Percentiles rank a stretch among this genome's conserved stretches.
Conservation (phyloP, 2,329 filamentous ascomycete genomes). For the Arachnomyces sp. region DNA sequence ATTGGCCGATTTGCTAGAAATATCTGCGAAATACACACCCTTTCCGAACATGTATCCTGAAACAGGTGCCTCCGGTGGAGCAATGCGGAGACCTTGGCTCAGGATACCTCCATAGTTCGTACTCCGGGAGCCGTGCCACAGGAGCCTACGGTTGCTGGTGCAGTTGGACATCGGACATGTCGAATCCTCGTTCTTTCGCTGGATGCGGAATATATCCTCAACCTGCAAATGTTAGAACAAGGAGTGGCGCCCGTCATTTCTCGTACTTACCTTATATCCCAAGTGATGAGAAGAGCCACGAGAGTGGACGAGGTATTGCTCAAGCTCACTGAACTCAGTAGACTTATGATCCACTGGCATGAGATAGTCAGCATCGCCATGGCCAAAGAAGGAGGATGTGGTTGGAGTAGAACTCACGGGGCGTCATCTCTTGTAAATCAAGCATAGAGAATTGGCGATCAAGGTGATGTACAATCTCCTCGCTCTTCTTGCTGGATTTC, state of each 20-base stretch:
- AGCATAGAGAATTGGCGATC: slow-evolving; percentile 67
- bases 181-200: slow-evolving; percentile 62
- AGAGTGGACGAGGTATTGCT: slow-evolving; percentile 58
- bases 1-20: slow-evolving; percentile 63
- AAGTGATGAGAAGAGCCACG: slow-evolving; percentile 58
- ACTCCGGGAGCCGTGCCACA: slow-evolving; percentile 79
- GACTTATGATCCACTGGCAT: slow-evolving; percentile 44
- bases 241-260: not conserved
- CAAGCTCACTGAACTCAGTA: slow-evolving; percentile 57
- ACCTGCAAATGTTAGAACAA: slow-evolving; percentile 34
- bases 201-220: slow-evolving; percentile 72
- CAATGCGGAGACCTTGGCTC: slow-evolving; percentile 80
- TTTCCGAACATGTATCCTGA: slow-evolving; percentile 85
- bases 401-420: slow-evolving; percentile 27
- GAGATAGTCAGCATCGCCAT: not conserved
- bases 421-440: slow-evolving; percentile 66
- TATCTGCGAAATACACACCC: slow-evolving; percentile 76
- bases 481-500: slow-evolving; percentile 51
- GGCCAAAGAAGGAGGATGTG: not conserved
- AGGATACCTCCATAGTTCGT: slow-evolving; percentile 86
- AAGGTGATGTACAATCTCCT: slow-evolving; percentile 50
- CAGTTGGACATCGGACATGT: slow-evolving; percentile 43
- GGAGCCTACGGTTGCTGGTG: slow-evolving; percentile 60
- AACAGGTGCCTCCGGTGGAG: slow-evolving; percentile 66
- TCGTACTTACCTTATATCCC: slow-evolving; percentile 24